Base-by-base conservation (phyloP, 163 green algal species). In the Volvox carteri region DNA sequence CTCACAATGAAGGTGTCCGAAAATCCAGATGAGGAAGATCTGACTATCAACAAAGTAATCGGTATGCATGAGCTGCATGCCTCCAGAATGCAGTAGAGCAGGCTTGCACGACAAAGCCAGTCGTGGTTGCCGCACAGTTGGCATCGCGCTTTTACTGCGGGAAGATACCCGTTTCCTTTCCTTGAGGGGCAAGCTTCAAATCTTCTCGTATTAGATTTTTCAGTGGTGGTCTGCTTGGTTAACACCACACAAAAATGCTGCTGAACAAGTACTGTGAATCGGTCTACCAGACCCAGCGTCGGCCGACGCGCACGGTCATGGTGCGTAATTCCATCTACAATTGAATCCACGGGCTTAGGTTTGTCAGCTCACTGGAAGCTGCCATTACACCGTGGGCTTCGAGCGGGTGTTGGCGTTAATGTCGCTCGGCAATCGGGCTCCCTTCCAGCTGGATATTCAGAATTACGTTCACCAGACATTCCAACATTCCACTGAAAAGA, bases 231-330 rank as follows among this genome's bases (percentile, higher is more conserved):
- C 11, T 54, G 37, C 37, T 46, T 37, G 14, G 8, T 56, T 58
- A 48, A 14, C 37, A 30, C 28, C 39, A 42, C 21, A 60, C 62
- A 48, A 68, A 67, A 52, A 86, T 93, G 56, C n/a, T 86, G 30
- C 88, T 89, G 37, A 56, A 62, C 62, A 97, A 97, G 92, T 99
- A 99, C 88, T 99, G 97, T 93, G 97, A 98, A 92, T 95, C 90
- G 62, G 93, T 96, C 21, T 93, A 96, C 88, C 91, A 98, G 92
- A 97, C 97, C 16, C 86, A 89, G 14, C 93, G 97, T 37, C 90
- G 97, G 28, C 96, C 96, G 60, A 99, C 97, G 21, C 92, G 97
- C 30, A 99, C 97, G 1, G 93, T 98, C 54, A 92, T 96, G 46
- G 95, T 98, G 79, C 79, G 79, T 86, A 65, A 11, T n/a, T 28